Evolutionary conservation across 2,329 filamentous ascomycete species (phyloP).

Genomic region (Epichloe glyceriae): DNA sequence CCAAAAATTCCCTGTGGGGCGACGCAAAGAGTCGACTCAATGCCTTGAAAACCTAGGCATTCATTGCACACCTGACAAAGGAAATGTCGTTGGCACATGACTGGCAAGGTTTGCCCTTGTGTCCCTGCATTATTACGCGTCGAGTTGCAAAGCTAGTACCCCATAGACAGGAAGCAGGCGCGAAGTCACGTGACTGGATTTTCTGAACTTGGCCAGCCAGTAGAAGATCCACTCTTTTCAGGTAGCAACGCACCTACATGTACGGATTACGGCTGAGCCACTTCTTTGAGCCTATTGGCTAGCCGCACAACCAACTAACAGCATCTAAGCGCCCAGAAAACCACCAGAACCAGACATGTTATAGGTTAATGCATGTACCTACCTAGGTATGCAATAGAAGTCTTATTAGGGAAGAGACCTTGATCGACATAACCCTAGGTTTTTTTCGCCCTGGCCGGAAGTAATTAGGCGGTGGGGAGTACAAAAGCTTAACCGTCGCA

Average conservation of each 20-base stretch:
- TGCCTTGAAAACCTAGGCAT: background rate
- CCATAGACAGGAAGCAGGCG: background rate
- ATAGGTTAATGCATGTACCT: background rate
- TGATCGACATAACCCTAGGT: background rate
- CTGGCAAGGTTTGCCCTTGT: background rate
- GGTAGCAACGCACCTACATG: background rate
- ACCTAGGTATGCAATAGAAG: background rate
- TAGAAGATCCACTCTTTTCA: background rate
- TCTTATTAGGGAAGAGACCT: background rate
- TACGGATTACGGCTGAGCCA: background rate
- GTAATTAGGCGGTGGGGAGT: background rate
- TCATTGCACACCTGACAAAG: background rate
- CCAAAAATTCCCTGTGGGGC: background rate
- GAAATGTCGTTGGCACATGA: background rate
- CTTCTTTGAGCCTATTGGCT: background rate
- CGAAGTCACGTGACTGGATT: conserved; percentile 5
- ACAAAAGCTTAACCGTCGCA: background rate
- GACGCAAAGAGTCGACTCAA: background rate
- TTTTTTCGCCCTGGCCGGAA: background rate
- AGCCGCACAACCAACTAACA: background rate
- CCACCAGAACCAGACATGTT: background rate
- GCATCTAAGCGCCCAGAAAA: conserved; percentile 3
- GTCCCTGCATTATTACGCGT: background rate
- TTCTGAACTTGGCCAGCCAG: background rate
- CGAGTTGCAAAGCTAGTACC: background rate